Evolutionary conservation across 2,329 filamentous ascomycete genomes (phyloP).

Genomic region (Hypoxylon sp.): DNA sequence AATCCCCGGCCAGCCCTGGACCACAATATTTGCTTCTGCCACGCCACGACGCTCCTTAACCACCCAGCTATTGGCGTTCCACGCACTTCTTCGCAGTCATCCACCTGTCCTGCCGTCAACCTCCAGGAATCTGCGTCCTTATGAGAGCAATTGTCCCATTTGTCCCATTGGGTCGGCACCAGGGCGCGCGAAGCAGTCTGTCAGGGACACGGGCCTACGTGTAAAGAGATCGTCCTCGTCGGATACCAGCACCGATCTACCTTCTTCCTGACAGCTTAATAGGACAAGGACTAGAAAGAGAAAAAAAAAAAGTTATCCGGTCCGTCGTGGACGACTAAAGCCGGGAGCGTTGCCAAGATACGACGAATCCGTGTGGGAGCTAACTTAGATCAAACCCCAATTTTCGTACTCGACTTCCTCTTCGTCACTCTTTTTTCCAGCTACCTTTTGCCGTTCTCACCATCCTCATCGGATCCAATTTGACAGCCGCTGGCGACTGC

Average conservation of each 20-base stretch:
- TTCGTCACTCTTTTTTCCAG: conserved; percentile 31
- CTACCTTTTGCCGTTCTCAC: conserved; percentile 16
- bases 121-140: conserved; percentile 27
- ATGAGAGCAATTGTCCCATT: conserved; percentile 33
- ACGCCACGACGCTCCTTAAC: conserved; percentile 35
- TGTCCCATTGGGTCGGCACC: conserved; percentile 28
- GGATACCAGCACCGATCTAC: conserved; percentile 5
- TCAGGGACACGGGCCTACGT: conserved; percentile 18
- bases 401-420: conserved; percentile 25
- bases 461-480: conserved; percentile 25
- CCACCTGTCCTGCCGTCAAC: conserved; percentile 22
- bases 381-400: conserved; percentile 32
- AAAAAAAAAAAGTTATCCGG: conserved; percentile 14
- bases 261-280: conserved; percentile 22
- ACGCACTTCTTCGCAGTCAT: conserved; percentile 11
- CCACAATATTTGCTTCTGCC: conserved; percentile 41
- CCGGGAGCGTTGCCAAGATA: conserved; percentile 33
- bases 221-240: conserved; percentile 13
- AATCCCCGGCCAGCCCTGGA: conserved; percentile 27
- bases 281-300: conserved; percentile 17
- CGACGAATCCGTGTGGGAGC: conserved; percentile 31
- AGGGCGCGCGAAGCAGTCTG: conserved; percentile 37
- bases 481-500: conserved; percentile 43
- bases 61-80: conserved; percentile 31
- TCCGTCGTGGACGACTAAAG: conserved; percentile 29